Conservation (phyloP, 768 basidiomycete genomes). For the Coprinellus micaceus region DNA sequence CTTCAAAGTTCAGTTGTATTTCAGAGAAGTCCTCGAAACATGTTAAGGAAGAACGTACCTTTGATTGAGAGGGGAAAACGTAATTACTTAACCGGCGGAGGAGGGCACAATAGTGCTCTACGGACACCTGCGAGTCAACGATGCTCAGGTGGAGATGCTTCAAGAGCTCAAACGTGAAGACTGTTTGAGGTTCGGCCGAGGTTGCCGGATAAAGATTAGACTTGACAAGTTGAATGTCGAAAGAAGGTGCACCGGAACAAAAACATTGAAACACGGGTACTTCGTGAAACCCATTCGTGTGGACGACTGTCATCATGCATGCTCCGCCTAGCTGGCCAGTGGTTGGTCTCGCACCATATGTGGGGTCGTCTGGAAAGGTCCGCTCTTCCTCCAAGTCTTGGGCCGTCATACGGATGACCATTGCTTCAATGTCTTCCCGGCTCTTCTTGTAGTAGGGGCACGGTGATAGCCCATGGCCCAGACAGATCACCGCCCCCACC, state of each 20-base stretch:
- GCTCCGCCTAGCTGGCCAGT: neutral
- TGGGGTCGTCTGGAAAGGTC: neutral
- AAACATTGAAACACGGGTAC: conserved; percentile 12
- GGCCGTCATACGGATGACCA: neutral
- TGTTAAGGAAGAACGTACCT: neutral
- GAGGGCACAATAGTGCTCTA: neutral
- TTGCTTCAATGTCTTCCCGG: neutral
- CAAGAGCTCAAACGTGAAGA: neutral
- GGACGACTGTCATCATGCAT: conserved; percentile 3
- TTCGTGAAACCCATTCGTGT: conserved; percentile 16
- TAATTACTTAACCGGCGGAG: neutral
- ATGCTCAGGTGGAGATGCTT: neutral
- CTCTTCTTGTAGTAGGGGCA: conserved; percentile 12
- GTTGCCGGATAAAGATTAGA: conserved; percentile 9
- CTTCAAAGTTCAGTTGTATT: neutral
- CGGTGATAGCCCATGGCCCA: conserved; percentile 18
- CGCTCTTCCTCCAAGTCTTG: neutral
- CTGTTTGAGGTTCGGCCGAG: neutral
- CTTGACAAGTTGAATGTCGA: conserved; percentile 4
- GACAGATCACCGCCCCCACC: conserved; percentile 17
- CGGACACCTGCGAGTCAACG: neutral
- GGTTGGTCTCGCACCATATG: no score
- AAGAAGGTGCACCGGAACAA: conserved; percentile 1
- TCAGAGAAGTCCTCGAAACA: no score
- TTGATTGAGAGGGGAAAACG: neutral